Evolutionary conservation across 768 basidiomycete genomes (phyloP), one percentile per base, ranked within the genome.

Genomic region (Suillus plorans): DNA sequence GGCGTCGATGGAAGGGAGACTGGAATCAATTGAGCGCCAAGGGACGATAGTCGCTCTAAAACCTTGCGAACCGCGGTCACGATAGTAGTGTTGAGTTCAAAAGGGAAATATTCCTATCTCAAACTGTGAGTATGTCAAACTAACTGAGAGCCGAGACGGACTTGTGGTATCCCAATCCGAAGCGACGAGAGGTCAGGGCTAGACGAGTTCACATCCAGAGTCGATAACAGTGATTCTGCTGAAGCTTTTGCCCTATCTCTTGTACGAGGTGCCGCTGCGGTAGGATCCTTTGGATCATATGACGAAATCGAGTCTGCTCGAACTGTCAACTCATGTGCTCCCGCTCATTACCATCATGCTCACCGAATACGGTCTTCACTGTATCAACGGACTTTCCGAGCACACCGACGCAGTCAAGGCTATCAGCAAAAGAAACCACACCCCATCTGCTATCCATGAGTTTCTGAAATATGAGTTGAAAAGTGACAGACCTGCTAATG

Each of bases 391-490:
- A 80, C 50, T 75, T 78, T 0, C 86, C 89, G 56, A 99, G 75
- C 5, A 99, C 79, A 0, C 97, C 97, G 0, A 99, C 95, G 68
- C 94, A 96, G 70, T 99, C 97, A 14, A 99, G 79, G 66, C 94
- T 96, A 71, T 97, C 95, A 1, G 97, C 97, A 69, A 93, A 99
- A 0, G 95, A 89, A 4, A 99, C 85, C 0, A 98, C 86, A 7
- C 97, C 97, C 86, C 89, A 90, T 71, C 96, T 94, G 50, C 2
- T 34, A 31, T 36, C 34, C n/a, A 69, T 53, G 63, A 63, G 69
- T 31, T 13, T 59, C 58, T 42, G 41, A 42, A 16, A 49, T 20
- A 59, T 31, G 50, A 64, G 60, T 57, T 55, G 47, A 20, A 42
- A 31, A 36, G n/a, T 60, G 31, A 63, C 80, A 62, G 61, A 93